Conservation (phyloP, 176 grass and related monocot species). For the Bonia amplexicaulis region DNA sequence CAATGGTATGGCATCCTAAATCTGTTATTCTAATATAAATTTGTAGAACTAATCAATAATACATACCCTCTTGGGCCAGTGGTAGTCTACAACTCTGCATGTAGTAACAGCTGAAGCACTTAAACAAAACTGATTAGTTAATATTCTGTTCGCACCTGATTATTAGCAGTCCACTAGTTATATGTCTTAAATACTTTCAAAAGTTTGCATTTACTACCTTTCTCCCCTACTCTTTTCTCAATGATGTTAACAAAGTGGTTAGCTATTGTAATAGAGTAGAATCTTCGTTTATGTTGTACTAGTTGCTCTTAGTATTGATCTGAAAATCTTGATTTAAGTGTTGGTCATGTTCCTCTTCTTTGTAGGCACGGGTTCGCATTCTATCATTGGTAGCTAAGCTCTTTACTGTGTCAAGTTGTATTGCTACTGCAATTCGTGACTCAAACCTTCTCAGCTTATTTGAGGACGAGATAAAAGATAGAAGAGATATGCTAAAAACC, state of each 20-base stretch:
- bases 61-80: not conserved
- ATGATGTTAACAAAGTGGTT: not conserved
- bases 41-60: not conserved
- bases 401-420: conserved; percentile 59
- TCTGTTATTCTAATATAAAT: not conserved
- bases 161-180: not conserved
- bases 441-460: conserved; percentile 82
- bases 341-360: conserved; percentile 24
- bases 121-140: not conserved
- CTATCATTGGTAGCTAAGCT: conserved; percentile 82
- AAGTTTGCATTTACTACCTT: not conserved
- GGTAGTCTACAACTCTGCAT: not conserved
- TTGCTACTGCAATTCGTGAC: conserved; percentile 54
- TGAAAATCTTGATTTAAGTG: not conserved
- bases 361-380: conserved; percentile 67
- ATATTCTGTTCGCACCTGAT: not conserved
- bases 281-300: not conserved
- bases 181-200: not conserved
- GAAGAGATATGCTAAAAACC: conserved; percentile 65
- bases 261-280: not conserved
- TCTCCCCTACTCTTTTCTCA: not conserved
- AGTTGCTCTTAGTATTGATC: not conserved
- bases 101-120: not conserved
- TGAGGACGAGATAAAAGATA: conserved; percentile 83
- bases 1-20: conserved; percentile 43